Percentiles rank a stretch among this genome's conserved stretches.
Evolutionary conservation across 176 grass and related monocot genomes (phyloP).

Genomic region (Eragrostis nindensis): DNA sequence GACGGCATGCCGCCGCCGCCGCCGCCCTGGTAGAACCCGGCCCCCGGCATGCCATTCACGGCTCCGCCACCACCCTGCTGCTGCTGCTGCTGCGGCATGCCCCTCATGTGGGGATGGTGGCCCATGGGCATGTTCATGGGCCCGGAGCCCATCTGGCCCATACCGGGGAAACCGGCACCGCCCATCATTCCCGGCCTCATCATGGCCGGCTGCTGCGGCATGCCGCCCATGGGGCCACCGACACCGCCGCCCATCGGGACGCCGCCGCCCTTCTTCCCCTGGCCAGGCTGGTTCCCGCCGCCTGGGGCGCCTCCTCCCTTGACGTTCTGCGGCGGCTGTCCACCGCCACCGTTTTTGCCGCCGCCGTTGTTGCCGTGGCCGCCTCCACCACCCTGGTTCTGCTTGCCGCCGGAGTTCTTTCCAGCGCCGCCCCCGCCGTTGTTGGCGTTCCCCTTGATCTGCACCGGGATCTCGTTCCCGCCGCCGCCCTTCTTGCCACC

Average conservation of each 20-base stretch:
- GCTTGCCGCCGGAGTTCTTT: slow-evolving; percentile 63
- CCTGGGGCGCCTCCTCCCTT: slow-evolving; percentile 48
- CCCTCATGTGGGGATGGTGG: slow-evolving; percentile 52
- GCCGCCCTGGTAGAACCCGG: slow-evolving; percentile 34
- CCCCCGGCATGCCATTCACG: slow-evolving; percentile 30
- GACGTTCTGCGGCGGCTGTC: slow-evolving; percentile 41
- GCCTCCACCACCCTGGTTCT: slow-evolving; percentile 48
- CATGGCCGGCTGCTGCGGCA: slow-evolving; percentile 27
- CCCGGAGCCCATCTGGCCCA: slow-evolving; percentile 56
- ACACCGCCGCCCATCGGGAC: neutral
- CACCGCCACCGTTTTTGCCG: slow-evolving; percentile 53
- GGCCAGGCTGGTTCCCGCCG: slow-evolving; percentile 13
- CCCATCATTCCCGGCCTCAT: slow-evolving; percentile 54
- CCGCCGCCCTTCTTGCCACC: slow-evolving; percentile 52
- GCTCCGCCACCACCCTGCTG: slow-evolving; percentile 23
- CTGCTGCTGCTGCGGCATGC: neutral
- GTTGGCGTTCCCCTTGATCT: slow-evolving; percentile 57
- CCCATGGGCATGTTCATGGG: slow-evolving; percentile 60
- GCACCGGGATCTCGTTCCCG: slow-evolving; percentile 42
- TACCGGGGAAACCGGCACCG: slow-evolving; percentile 51
- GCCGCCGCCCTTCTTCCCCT: slow-evolving; percentile 39
- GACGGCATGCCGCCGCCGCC: slow-evolving; percentile 34
- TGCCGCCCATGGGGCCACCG: slow-evolving; percentile 16
- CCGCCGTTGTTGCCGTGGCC: slow-evolving; percentile 49
- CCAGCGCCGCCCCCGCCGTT: slow-evolving; percentile 43